Evolutionary conservation across 345 rosid genomes (phyloP), one percentile per base, ranked within the genome.

Genomic region (Dipteronia dyeriana): DNA sequence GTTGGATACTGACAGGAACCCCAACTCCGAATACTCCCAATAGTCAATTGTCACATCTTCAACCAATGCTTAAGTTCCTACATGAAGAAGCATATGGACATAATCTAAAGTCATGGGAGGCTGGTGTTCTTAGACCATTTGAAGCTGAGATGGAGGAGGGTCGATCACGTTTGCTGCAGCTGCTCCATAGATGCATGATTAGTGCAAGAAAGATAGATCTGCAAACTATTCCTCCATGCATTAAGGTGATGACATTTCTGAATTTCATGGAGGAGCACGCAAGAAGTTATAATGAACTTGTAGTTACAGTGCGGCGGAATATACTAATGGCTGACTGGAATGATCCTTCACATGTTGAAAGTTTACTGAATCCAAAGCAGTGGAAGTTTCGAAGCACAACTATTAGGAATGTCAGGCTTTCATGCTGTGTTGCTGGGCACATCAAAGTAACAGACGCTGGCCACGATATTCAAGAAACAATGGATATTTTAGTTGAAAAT

Each of bases 341-440:
- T 77, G 99, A 96, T 86, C 99, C 99, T 53, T 90, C 98, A 73
- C 99, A 96, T 80, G 88, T 96, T 73, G 98, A 96, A 88, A 96
- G 99, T 82, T 87, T 96, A 85, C 90, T 96, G 68, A 96, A 94
- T 84, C 90, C 93, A 57, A 96, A 91, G 86, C 98, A 94, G 86
- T 94, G 99, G 98, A 96, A 96, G 78, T 86, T 84, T 79, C 92
- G 99, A 68, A 85, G 88, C 73, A 76, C 83, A 67, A 90, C 97
- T 29, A 84, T 96, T 26, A 86, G 86, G 75, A 96, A 94, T 84
- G 90, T 96, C 45, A 92, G 99, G 85, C 76, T 91, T 43, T 96
- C 99, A 62, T 96, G 99, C 80, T 96, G 99, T 85, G 98, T 96
- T 75, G 97, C 98, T 26, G 99, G 99, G 60, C 98, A 96, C 75